phyloP scores from a whole-genome alignment of 768 basidiomycete species.

The Mycena filopes region DNA sequence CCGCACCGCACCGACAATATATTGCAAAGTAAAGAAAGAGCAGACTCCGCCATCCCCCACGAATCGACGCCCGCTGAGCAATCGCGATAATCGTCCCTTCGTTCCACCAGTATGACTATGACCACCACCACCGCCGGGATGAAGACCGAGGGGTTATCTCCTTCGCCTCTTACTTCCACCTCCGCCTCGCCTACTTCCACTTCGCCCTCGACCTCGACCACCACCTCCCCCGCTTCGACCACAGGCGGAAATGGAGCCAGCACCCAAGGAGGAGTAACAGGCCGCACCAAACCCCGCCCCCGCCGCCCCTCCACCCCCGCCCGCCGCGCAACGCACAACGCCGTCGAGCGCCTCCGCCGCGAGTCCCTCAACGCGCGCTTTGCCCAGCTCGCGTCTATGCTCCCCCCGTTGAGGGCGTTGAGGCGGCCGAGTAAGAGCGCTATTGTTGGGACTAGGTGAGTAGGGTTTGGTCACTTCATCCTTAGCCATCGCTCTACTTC shows the following conservation, averaged over 20 bases:
- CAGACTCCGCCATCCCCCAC: neutral
- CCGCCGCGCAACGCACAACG: conserved; percentile 95
- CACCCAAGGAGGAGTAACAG: neutral
- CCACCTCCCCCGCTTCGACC: neutral
- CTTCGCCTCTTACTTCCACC: neutral
- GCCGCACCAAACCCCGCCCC: conserved; percentile 71
- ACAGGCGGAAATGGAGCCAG: neutral
- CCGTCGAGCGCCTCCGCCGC: conserved; percentile 91
- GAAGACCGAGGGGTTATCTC: neutral
- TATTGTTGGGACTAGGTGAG: conserved; percentile 68
- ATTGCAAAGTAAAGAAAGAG: no score
- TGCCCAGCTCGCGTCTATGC: conserved; percentile 73
- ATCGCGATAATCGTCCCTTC: neutral
- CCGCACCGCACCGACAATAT: neutral
- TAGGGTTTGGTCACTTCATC: neutral
- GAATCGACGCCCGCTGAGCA: neutral
- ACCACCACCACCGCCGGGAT: neutral
- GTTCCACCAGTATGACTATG: neutral
- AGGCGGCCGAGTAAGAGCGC: conserved; percentile 81
- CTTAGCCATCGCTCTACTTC: no score
- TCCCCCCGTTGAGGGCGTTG: conserved; percentile 73
- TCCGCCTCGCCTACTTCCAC: neutral
- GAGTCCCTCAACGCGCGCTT: conserved; percentile 95
- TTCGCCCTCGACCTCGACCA: neutral
- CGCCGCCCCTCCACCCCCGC: conserved; percentile 95